Conservation (phyloP, 176 grass and related monocot species). For the Avena insularis region DNA sequence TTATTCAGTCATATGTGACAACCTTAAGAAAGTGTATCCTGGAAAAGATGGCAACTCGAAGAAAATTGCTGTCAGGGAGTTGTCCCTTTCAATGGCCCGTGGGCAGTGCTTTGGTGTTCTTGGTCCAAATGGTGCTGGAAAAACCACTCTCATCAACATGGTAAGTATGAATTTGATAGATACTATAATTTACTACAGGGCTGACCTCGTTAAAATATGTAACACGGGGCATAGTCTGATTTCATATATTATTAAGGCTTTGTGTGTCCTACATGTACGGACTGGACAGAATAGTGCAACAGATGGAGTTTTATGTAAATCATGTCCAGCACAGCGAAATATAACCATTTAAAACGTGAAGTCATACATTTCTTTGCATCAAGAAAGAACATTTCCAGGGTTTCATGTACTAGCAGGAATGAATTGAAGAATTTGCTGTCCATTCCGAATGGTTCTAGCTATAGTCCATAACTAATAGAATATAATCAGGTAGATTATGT, state of each 20-base stretch:
- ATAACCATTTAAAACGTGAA: slow-evolving; percentile 5
- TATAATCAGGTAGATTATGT: slow-evolving; percentile 1
- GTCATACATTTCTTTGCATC: slow-evolving; percentile 16
- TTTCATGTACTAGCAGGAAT: slow-evolving; percentile 10
- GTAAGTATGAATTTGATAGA: slow-evolving; percentile 40
- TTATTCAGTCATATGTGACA: slow-evolving; percentile 74
- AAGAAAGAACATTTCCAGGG: background rate
- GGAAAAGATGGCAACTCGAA: slow-evolving; percentile 75
- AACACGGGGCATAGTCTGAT: background rate
- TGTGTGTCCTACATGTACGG: background rate
- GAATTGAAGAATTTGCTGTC: slow-evolving; percentile 19
- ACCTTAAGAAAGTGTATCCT: slow-evolving; percentile 75
- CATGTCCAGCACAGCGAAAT: background rate
- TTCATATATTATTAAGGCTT: background rate
- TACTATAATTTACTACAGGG: background rate
- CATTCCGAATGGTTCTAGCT: background rate
- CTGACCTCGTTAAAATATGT: background rate
- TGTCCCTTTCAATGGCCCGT: slow-evolving; percentile 71
- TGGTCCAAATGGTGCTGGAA: slow-evolving; percentile 93
- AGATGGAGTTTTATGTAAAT: background rate
- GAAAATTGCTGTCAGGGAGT: slow-evolving; percentile 76
- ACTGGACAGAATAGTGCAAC: background rate
- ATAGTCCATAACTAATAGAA: background rate
- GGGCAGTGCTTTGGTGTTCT: slow-evolving; percentile 95
- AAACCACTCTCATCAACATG: slow-evolving; percentile 95